phyloP scores from a whole-genome alignment of 192 early-diverging fungal species.

The Backusella tuberculispora region DNA sequence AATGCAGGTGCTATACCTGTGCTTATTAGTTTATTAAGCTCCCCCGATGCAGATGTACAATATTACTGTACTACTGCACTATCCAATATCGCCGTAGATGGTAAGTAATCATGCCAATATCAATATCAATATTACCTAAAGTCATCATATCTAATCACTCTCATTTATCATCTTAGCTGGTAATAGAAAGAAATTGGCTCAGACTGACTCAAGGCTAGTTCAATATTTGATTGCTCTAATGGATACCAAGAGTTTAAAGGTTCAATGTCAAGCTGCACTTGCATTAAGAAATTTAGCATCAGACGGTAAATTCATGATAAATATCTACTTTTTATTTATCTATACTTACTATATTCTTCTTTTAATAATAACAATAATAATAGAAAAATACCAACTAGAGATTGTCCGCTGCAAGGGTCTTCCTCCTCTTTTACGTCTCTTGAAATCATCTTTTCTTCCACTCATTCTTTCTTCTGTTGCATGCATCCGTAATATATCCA shows the following conservation, averaged over 20 bases:
- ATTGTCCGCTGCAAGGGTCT: constrained; percentile 81
- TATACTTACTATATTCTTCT: constrained; percentile 4
- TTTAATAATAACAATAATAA: constrained; percentile 14
- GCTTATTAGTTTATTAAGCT: constrained; percentile 73
- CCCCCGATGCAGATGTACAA: constrained; percentile 82
- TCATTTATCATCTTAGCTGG: constrained; percentile 27
- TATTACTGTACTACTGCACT: constrained; percentile 91
- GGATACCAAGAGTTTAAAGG: constrained; percentile 77
- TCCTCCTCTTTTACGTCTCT: constrained; percentile 69
- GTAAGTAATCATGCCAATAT: constrained; percentile 10
- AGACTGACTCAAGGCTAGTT: constrained; percentile 74
- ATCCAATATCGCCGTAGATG: constrained; percentile 89
- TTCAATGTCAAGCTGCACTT: constrained; percentile 88
- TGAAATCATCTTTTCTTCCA: constrained; percentile 75
- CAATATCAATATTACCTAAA: not conserved
- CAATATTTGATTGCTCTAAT: constrained; percentile 78
- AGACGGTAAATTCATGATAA: constrained; percentile 51
- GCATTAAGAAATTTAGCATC: constrained; percentile 87
- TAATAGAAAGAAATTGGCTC: constrained; percentile 67
- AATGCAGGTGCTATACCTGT: constrained; percentile 84
- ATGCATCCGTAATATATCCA: constrained; percentile 89
- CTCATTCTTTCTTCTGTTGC: constrained; percentile 84
- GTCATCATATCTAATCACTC: not conserved
- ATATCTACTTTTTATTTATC: not conserved
- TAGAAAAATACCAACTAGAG: constrained; percentile 84